A percentile compares a stretch with the other conserved stretches of the same genome.
Evolutionary conservation across 345 rosid species (phyloP).

Genomic region (Syzygium aromaticum): DNA sequence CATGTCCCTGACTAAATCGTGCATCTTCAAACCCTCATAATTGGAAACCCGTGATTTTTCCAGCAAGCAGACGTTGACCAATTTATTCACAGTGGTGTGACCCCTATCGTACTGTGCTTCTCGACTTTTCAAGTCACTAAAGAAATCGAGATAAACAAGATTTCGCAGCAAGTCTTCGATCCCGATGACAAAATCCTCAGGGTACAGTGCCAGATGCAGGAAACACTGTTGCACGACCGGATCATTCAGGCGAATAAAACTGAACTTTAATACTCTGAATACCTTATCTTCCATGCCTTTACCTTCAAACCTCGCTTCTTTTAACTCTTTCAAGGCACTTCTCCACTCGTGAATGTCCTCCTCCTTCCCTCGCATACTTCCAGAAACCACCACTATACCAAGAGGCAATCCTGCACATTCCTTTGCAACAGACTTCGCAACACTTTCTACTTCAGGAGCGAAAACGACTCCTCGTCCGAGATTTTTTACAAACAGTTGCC

Average conservation of each 20-base stretch:
- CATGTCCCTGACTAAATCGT: background rate
- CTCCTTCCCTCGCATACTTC: background rate
- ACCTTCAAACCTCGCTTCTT: background rate
- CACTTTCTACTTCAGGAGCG: background rate
- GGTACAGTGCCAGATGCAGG: background rate
- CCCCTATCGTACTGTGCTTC: background rate
- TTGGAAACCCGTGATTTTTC: fast-evolving
- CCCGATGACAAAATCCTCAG: fast-evolving
- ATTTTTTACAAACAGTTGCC: background rate
- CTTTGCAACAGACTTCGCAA: background rate
- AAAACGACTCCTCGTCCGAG: background rate
- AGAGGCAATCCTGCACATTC: background rate
- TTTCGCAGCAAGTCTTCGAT: fast-evolving
- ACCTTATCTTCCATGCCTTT: background rate
- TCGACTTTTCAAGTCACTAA: background rate
- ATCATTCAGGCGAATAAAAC: fast-evolving
- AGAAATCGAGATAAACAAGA: background rate
- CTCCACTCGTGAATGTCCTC: background rate
- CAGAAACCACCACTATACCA: background rate
- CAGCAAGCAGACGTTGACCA: background rate
- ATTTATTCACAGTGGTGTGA: background rate
- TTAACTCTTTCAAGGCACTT: background rate
- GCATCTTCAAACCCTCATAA: fast-evolving
- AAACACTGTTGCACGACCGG: fast-evolving
- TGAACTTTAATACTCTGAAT: fast-evolving